Conservation (phyloP, 768 basidiomycete species). For the Grammothele lineata region DNA sequence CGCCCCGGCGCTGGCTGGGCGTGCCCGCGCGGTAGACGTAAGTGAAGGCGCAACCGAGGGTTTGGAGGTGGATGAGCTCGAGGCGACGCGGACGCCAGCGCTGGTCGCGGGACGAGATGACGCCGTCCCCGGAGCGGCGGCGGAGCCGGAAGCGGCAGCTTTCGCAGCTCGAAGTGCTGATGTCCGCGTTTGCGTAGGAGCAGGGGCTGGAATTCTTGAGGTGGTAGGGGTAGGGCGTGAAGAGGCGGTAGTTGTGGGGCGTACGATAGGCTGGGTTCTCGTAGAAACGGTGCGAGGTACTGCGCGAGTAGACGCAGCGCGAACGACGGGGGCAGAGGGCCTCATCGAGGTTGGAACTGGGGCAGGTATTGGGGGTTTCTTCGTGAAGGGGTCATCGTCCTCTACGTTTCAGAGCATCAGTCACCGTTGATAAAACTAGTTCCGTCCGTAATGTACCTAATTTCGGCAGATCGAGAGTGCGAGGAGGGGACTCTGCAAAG, state of each 20-base stretch:
- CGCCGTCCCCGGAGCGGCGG: no score
- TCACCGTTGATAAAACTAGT: not conserved
- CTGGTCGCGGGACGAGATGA: no score
- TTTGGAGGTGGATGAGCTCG: no score
- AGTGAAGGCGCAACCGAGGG: no score
- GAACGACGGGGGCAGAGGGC: not conserved
- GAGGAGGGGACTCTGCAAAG: not conserved
- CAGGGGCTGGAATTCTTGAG: not conserved
- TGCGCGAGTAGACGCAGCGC: not conserved
- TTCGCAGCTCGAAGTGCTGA: constrained; percentile 11
- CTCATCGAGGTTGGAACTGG: not conserved
- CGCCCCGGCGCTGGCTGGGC: no score
- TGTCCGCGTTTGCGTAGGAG: constrained; percentile 6
- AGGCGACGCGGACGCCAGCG: no score
- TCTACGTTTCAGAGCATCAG: not conserved
- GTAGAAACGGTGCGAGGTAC: no score
- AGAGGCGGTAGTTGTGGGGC: not conserved
- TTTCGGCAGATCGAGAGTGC: constrained; percentile 5
- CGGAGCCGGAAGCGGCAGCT: not conserved
- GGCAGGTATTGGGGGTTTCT: not conserved
- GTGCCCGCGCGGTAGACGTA: no score
- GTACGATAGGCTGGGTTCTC: constrained; percentile 11
- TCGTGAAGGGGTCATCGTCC: no score
- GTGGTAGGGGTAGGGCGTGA: not conserved
- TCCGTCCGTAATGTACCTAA: constrained; percentile 8